A percentile compares a stretch with the other conserved stretches of the same genome.
These are phyloP conservation scores for Phytopythium boreale DNA, from an alignment of 352 stramenopile genomes.

Conservation along the genomic window DNA sequence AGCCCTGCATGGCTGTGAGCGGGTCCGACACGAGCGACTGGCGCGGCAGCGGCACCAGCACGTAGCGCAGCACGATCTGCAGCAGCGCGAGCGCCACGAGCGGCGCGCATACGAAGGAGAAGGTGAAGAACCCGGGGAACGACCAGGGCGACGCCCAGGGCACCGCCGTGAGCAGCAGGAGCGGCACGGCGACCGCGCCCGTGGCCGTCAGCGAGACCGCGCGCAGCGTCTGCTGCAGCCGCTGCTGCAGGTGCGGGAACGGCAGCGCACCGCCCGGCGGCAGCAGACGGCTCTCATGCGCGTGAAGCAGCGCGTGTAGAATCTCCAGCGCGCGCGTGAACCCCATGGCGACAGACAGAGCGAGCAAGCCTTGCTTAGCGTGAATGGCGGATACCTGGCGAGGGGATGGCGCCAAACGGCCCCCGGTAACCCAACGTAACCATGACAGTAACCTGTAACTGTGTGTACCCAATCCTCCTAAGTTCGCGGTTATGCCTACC, in stretches of 20 bases:
- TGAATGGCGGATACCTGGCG: neutral
- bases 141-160: slow-evolving; percentile 30
- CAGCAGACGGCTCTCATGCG: slow-evolving; percentile 14
- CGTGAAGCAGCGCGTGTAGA: slow-evolving; percentile 36
- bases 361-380: neutral
- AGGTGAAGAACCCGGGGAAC: slow-evolving; percentile 22
- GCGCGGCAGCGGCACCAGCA: slow-evolving; percentile 34
- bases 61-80: slow-evolving; percentile 41
- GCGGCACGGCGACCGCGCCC: slow-evolving; percentile 11
- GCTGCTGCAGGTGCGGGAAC: slow-evolving; percentile 49
- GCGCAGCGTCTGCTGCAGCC: slow-evolving; percentile 47
- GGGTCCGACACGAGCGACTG: slow-evolving; percentile 21
- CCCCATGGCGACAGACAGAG: slow-evolving; percentile 24
- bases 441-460: no score
- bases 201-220: slow-evolving; percentile 36
- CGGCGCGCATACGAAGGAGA: slow-evolving; percentile 19
- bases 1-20: slow-evolving; percentile 15
- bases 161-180: slow-evolving; percentile 26
- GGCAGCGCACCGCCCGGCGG: slow-evolving; percentile 11
- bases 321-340: slow-evolving; percentile 49
- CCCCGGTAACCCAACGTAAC: no score
- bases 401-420: neutral
- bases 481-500: neutral
- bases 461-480: neutral
- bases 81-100: slow-evolving; percentile 20